These are phyloP conservation scores for Yarrowia sp. DNA, from an alignment of 805 yeast genomes.

Conservation along the genomic window DNA sequence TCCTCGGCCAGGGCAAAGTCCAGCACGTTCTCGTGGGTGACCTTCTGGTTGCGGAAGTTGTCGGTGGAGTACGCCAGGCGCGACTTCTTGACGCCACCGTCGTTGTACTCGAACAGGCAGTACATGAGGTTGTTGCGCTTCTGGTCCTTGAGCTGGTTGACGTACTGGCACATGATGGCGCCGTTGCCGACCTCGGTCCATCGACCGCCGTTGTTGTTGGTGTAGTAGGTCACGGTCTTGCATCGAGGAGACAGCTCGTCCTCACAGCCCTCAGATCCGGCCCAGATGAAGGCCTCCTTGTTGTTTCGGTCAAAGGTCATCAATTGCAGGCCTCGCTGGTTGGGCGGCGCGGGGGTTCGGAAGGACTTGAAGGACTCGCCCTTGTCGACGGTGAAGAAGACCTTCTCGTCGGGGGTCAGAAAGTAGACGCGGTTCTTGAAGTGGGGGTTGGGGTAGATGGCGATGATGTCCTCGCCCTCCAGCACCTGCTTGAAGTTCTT, in stretches of 20 bases:
- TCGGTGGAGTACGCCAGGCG: slow-evolving; percentile 53
- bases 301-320: slow-evolving; percentile 63
- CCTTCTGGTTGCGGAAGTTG: slow-evolving; percentile 44
- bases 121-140: slow-evolving; percentile 54
- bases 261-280: slow-evolving; percentile 63
- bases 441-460: slow-evolving; percentile 61
- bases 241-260: slow-evolving; percentile 49
- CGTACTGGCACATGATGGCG: slow-evolving; percentile 64
- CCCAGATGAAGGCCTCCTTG: slow-evolving; percentile 61
- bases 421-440: slow-evolving; percentile 56
- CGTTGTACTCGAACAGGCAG: slow-evolving; percentile 49
- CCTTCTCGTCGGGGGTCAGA: slow-evolving; percentile 48
- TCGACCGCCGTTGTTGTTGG: slow-evolving; percentile 64
- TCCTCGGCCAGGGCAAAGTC: slow-evolving; percentile 74
- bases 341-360: slow-evolving; percentile 52
- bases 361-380: slow-evolving; percentile 54
- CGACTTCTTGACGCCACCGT: slow-evolving; percentile 6
- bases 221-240: slow-evolving; percentile 55
- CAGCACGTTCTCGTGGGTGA: slow-evolving; percentile 53
- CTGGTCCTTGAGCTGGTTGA: slow-evolving; percentile 51
- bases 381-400: slow-evolving; percentile 66
- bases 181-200: slow-evolving; percentile 56
- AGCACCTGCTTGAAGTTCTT: slow-evolving; percentile 46
- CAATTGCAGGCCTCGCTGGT: slow-evolving; percentile 40
- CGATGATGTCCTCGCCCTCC: slow-evolving; percentile 46